Evolutionary conservation across 1,284 basidiomycete genomes (phyloP), one percentile per base, ranked within the genome.

Genomic region (Erythrobasidium hasegawianum): DNA sequence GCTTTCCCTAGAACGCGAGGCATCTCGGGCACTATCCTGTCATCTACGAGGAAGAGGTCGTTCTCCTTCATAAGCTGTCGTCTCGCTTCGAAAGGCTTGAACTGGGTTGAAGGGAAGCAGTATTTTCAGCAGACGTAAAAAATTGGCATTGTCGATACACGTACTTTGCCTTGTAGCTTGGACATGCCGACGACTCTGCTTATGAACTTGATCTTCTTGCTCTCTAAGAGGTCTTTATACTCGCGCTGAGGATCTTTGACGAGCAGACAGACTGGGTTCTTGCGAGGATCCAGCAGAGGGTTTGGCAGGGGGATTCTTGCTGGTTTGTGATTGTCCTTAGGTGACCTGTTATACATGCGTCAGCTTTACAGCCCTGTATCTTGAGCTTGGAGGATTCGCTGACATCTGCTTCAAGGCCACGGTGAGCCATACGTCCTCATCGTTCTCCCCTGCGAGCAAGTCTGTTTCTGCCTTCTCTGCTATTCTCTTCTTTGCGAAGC

Each of bases 211-310:
- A 98, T 86, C 55, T 85, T 83, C 60, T 89, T 81, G 55, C 80
- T 78, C 58, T 85, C 86, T 24, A 98, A 81, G 18, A 96, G 83
- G 76, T 96, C 90, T 79, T 97, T 97, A 83, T 96, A 97, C 76
- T 92, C 84, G 61, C 95, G 81, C 76, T 97, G 95, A 8, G 96
- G 95, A 77, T 96, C 91, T 79, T 97, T 97, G 59, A 88, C 88
- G 76, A 98, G 86, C 59, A 98, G 82, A 77, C 94, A 97, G 57
- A 97, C 83, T 14, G 86, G 79, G 2, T 85, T 86, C 10, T 83
- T 84, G 61, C 86, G 85, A 14, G 87, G 92, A 80, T 88, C 91
- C 75, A 89, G 84, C 68, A 90, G 80, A 1, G 94, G 87, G 77
- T 95, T 83, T 45, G 84, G 85, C 54, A 97, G 82, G 26, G 88